A percentile compares a stretch with the other conserved stretches of the same genome.
These are phyloP conservation scores for Casaregolazyma lundiana DNA, from an alignment of 1,139 yeast genomes.

Conservation along the genomic window DNA sequence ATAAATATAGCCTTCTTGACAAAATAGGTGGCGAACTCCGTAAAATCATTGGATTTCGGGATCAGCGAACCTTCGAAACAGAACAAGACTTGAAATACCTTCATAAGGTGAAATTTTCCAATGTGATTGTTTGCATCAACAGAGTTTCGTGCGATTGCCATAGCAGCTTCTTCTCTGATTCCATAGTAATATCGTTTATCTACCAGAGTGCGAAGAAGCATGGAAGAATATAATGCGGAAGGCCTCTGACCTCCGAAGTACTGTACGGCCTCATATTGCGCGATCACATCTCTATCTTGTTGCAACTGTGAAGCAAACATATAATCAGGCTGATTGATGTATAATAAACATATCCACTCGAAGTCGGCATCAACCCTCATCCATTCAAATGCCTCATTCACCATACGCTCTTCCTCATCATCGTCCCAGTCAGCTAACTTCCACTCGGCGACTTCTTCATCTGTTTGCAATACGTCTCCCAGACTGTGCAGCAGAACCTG, in stretches of 20 bases:
- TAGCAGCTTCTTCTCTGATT: constrained; percentile 80
- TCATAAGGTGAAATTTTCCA: constrained; percentile 69
- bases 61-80: constrained; percentile 65
- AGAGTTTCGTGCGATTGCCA: constrained; percentile 66
- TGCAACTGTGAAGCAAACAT: constrained; percentile 93
- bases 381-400: constrained; percentile 95
- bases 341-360: constrained; percentile 87
- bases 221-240: constrained; percentile 63
- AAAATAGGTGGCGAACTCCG: constrained; percentile 61
- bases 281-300: constrained; percentile 94
- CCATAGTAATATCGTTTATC: constrained; percentile 88
- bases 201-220: constrained; percentile 73
- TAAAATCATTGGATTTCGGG: constrained; percentile 79
- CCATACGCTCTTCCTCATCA: constrained; percentile 63
- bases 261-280: constrained; percentile 79
- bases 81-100: constrained; percentile 62
- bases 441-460: constrained; percentile 67
- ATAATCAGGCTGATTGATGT: constrained; percentile 86
- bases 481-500: constrained; percentile 51
- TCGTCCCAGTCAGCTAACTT: constrained; percentile 65
- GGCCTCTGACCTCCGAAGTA: constrained; percentile 68
- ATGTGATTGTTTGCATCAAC: constrained; percentile 56
- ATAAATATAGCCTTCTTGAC: constrained; percentile 64
- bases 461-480: constrained; percentile 69
- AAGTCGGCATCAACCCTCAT: constrained; percentile 92